Evolutionary conservation across 495 filamentous ascomycete species (phyloP).

Genomic region (Tuber umbilicatum): DNA sequence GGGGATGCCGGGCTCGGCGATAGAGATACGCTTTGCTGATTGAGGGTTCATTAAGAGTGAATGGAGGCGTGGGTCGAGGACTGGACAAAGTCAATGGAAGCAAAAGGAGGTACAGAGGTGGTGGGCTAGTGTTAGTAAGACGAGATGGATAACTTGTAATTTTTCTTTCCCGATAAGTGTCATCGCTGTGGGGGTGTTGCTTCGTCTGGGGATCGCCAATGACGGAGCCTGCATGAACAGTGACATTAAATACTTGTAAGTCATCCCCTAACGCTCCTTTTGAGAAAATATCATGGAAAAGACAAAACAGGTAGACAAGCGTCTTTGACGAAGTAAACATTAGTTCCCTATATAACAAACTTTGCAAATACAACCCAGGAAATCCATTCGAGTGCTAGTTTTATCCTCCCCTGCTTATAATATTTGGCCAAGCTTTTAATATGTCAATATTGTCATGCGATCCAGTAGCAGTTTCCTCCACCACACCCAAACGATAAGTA

Average conservation of each 20-base stretch:
- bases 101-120: not conserved
- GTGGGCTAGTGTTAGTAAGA: not conserved
- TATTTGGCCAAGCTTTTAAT: too few species aligned
- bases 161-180: not conserved
- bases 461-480: too few species aligned
- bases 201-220: not conserved
- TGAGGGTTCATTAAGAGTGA: conserved; percentile 24
- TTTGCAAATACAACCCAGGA: conserved; percentile 31
- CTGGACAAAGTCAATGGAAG: not conserved
- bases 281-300: too few species aligned
- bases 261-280: not conserved
- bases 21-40: conserved; percentile 38
- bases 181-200: not conserved
- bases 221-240: not conserved
- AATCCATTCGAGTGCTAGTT: too few species aligned
- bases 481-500: too few species aligned
- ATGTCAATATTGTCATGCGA: too few species aligned
- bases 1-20: not conserved
- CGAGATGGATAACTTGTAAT: conserved; percentile 13
- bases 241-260: not conserved
- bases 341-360: not conserved
- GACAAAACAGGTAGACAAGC: not conserved
- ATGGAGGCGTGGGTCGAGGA: not conserved
- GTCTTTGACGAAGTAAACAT: conserved; percentile 9
- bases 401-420: too few species aligned